Evolutionary conservation across 345 rosid genomes (phyloP).

Genomic region (Eutrema heterophyllum): DNA sequence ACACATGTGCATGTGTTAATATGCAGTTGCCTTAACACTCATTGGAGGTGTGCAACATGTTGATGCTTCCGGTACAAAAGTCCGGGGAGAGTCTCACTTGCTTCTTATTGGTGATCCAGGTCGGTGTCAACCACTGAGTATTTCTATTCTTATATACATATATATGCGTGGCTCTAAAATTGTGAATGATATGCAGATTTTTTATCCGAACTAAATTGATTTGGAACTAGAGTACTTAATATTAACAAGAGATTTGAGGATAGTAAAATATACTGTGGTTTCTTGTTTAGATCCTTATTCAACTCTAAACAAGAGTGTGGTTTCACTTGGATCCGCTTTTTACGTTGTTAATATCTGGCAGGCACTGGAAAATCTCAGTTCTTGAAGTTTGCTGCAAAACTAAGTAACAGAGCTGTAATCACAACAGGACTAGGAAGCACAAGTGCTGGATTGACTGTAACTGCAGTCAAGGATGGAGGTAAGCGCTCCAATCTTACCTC

Average conservation of each 20-base stretch:
- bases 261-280: background rate
- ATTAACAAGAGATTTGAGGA: background rate
- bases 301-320: background rate
- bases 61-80: constrained; percentile 92
- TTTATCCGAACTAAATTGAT: background rate
- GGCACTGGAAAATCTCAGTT: constrained; percentile 98
- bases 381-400: constrained; percentile 92
- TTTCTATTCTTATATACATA: background rate
- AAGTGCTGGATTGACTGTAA: constrained; percentile 95
- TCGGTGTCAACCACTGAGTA: constrained; percentile 21
- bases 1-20: constrained; percentile 15
- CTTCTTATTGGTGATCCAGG: constrained; percentile 99
- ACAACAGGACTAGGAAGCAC: constrained; percentile 97
- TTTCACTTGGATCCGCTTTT: background rate
- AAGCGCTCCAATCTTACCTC: constrained; percentile 1
- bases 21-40: constrained; percentile 77
- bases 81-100: constrained; percentile 95
- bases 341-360: constrained; percentile 27
- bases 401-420: constrained; percentile 87
- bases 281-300: background rate
- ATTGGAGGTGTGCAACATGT: constrained; percentile 97
- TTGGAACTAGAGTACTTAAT: background rate
- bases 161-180: background rate
- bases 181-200: background rate
- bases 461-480: constrained; percentile 99